Base-by-base conservation (phyloP, 805 yeast species). In the Huiozyma naganishii region DNA sequence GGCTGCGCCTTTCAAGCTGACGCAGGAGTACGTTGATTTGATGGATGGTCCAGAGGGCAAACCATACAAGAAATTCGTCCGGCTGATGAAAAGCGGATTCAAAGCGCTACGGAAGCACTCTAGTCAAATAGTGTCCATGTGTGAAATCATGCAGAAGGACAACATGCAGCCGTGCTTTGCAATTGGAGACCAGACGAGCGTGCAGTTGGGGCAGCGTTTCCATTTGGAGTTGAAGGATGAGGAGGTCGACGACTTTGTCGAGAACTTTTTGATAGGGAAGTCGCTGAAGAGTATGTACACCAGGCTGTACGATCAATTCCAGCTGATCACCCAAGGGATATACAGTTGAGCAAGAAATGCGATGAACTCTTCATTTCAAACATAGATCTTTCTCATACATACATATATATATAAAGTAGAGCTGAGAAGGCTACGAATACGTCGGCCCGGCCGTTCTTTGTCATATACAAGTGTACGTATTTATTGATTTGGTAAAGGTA, bases 1-100 rank as follows among this genome's bases (percentile, higher is more conserved):
- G 59, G 94, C 96, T 1, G 96, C 97, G 1, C 97, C 98, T 1
- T 92, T 92, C 71, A 92, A 92, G 60, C 69, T 92, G 12, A 87
- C 97, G 0, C 71, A 72, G 46, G 99, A 92, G 55, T 92, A 92
- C 53, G 77, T 90, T 23, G 97, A 89, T 30, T 62, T 92, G 4
- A 61, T 92, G 52, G 98, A 95, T 8, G 97, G 97, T 0, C 44
- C 71, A 0, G 80, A 77, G 2, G 76, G 87, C 13, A 73, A 69
- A 23, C 65, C 73, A 41, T 92, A 76, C 64, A 58, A 65, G 35
- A 69, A 70, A 43, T 92, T 85, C 65, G 75, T 75, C 34, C 58
- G 68, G 6, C 58, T 86, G 10, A 75, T 85, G 54, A 83, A 83
- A 52, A 72, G 74, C 10, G 83, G 94, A 9, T 92, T 89, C 67